Conservation (phyloP, 129 eudicot species). For the Pittosporum tobira region DNA sequence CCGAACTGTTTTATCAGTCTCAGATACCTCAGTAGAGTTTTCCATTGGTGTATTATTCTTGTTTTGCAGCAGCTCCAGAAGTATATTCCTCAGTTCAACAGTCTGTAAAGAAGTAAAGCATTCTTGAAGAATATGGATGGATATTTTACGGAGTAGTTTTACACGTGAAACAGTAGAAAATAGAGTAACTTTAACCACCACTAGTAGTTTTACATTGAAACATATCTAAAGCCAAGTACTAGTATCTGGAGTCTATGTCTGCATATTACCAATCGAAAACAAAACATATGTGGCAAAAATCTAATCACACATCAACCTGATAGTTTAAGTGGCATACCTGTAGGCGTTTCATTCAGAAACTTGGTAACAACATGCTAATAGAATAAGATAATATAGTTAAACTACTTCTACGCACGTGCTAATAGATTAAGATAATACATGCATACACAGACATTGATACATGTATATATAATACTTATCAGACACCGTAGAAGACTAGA, state of each 20-base stretch:
- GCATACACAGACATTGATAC: too few relatives aligned
- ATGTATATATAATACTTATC: too few relatives aligned
- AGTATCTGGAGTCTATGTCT: neutral
- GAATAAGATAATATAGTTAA: too few relatives aligned
- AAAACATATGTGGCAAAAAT: neutral
- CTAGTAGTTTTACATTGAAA: neutral
- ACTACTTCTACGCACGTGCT: too few relatives aligned
- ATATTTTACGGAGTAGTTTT: neutral
- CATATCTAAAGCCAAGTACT: neutral
- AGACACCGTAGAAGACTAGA: too few relatives aligned
- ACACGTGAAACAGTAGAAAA: neutral
- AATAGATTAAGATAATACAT: too few relatives aligned
- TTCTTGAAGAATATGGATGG: neutral
- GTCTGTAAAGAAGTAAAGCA: conserved; percentile 29
- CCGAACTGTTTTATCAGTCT: conserved; percentile 4
- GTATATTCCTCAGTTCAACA: conserved; percentile 43
- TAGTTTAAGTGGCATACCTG: neutral
- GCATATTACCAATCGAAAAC: neutral
- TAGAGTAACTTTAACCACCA: neutral
- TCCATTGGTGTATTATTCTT: conserved; percentile 22
- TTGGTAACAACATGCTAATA: neutral
- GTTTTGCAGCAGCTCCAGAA: conserved; percentile 38
- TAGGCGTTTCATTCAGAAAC: neutral
- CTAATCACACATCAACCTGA: neutral
- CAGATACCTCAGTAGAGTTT: conserved; percentile 16